A percentile compares a stretch with the other conserved stretches of the same genome.
Conservation (phyloP, 2,329 filamentous ascomycete species). For the Conoideocrella luteorostrata region DNA sequence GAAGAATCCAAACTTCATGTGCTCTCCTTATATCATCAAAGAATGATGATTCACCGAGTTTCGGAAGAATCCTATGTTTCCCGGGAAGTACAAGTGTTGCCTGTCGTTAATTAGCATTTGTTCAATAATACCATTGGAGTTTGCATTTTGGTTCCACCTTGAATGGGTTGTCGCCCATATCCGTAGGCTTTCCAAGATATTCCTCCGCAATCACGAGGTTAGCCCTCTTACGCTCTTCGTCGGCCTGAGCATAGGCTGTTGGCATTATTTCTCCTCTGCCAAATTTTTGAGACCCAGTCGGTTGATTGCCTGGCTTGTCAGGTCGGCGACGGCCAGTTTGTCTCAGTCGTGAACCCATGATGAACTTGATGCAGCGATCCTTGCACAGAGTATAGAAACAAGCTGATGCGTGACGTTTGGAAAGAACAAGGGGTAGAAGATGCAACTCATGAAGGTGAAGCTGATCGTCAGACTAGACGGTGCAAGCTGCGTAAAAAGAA, state of each 20-base stretch:
- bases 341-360: not conserved
- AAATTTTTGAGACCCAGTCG: not conserved
- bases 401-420: no score
- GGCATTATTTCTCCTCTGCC: conserved; percentile 6
- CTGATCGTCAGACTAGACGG: no score
- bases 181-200: conserved; percentile 19
- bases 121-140: not conserved
- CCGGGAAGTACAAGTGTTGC: conserved; percentile 23
- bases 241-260: conserved; percentile 18
- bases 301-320: not conserved
- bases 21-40: conserved; percentile 23
- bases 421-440: not conserved
- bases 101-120: conserved; percentile 13
- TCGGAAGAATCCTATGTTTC: conserved; percentile 19
- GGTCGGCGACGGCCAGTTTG: not conserved
- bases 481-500: no score
- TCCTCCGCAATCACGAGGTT: conserved; percentile 13
- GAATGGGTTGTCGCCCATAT: conserved; percentile 14
- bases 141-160: conserved; percentile 15
- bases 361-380: not conserved
- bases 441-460: no score
- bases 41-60: conserved; percentile 15
- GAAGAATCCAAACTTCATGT: conserved; percentile 26
- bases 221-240: conserved; percentile 13
- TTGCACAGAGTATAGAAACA: no score